A percentile compares a stretch with the other conserved stretches of the same genome.
Conservation (phyloP, 495 filamentous ascomycete species). For the Penicillium cosmopolitanum region DNA sequence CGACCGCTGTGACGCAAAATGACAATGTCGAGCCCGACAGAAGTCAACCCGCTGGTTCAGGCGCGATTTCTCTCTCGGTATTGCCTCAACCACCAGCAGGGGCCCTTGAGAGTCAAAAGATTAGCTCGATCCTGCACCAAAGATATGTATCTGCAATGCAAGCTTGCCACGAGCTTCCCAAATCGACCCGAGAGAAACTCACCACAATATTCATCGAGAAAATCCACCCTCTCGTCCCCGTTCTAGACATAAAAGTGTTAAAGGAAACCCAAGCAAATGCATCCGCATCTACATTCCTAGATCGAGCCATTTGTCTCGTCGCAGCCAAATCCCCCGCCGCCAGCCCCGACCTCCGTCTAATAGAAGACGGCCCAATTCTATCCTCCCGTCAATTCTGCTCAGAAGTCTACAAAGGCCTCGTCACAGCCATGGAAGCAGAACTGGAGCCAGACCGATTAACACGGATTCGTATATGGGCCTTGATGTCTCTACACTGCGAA, state of each 20-base stretch:
- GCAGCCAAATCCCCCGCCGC: conserved; percentile 48
- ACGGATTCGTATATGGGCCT: conserved; percentile 47
- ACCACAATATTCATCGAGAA: conserved; percentile 37
- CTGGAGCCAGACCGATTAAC: conserved; percentile 48
- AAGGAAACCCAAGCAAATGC: conserved; percentile 23
- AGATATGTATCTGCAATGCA: conserved; percentile 34
- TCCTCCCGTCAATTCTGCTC: conserved; percentile 40
- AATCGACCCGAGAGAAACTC: conserved; percentile 29
- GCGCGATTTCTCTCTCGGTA: conserved; percentile 11
- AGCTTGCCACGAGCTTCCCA: conserved; percentile 35
- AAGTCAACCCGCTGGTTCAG: conserved; percentile 6
- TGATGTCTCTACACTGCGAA: conserved; percentile 52
- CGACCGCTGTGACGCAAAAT: conserved; percentile 12
- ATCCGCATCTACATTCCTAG: conserved; percentile 38
- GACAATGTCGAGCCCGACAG: conserved; percentile 5
- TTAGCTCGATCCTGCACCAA: conserved; percentile 34
- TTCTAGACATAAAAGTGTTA: conserved; percentile 40
- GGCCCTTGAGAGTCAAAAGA: conserved; percentile 17
- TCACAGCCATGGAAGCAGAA: conserved; percentile 41
- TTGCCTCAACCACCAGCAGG: not conserved
- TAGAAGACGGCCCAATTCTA: conserved; percentile 27
- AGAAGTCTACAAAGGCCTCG: conserved; percentile 43
- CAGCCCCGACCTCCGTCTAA: conserved; percentile 33
- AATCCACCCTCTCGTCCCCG: conserved; percentile 40
- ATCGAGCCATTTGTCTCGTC: conserved; percentile 49